These are phyloP conservation scores for Lentinula edodes DNA, from an alignment of 768 basidiomycete genomes.

Conservation along the genomic window DNA sequence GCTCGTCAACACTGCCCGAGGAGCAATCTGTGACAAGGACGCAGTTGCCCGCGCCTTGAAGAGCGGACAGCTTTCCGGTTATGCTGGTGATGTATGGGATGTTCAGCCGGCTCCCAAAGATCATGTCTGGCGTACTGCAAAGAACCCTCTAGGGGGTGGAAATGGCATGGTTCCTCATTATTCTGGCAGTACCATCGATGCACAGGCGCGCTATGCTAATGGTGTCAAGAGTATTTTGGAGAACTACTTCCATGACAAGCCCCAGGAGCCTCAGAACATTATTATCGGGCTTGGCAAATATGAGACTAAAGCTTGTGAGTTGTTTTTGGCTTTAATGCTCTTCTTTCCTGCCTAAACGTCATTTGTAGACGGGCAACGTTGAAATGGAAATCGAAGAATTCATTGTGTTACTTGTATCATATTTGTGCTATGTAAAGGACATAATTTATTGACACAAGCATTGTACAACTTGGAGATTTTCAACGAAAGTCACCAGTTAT, in stretches of 20 bases:
- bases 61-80: constrained; percentile 69
- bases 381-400: neutral
- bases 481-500: too few species aligned
- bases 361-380: neutral
- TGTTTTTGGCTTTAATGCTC: neutral
- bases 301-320: constrained; percentile 41
- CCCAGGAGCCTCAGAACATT: constrained; percentile 75
- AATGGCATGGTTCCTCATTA: constrained; percentile 91
- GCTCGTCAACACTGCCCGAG: constrained; percentile 92
- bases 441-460: too few species aligned
- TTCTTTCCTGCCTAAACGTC: neutral
- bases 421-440: too few species aligned
- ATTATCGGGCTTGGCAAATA: constrained; percentile 67
- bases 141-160: constrained; percentile 76
- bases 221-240: constrained; percentile 68
- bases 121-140: constrained; percentile 80
- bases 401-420: too few species aligned
- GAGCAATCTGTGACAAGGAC: constrained; percentile 84
- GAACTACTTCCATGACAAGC: constrained; percentile 57
- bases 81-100: constrained; percentile 73
- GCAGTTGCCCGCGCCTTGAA: constrained; percentile 72
- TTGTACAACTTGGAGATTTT: too few species aligned
- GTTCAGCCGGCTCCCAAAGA: constrained; percentile 83
- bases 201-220: constrained; percentile 79
- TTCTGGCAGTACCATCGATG: constrained; percentile 86